These are phyloP conservation scores for Drosera capensis DNA, from an alignment of 148 eudicot species.

Conservation along the genomic window DNA sequence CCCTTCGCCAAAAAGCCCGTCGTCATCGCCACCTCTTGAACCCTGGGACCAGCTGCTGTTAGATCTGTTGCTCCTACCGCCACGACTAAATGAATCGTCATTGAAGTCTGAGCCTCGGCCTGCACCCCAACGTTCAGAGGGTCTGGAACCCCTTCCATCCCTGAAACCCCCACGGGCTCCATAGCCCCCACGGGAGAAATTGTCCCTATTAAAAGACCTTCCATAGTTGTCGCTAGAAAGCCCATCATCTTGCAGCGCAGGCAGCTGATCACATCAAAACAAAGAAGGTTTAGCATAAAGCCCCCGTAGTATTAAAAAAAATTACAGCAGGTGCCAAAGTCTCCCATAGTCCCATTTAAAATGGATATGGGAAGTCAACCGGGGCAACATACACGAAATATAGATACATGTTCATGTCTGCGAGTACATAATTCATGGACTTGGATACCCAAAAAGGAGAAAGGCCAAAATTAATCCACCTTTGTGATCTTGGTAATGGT, in stretches of 20 bases:
- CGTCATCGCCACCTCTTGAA: slow-evolving; percentile 44
- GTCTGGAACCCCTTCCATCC: slow-evolving; percentile 23
- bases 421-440: too few species aligned
- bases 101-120: slow-evolving; percentile 20
- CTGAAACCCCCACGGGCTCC: slow-evolving; percentile 39
- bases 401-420: too few species aligned
- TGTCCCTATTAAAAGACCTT: slow-evolving; percentile 50
- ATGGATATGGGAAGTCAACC: background rate
- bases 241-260: slow-evolving; percentile 89
- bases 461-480: slow-evolving; percentile 17
- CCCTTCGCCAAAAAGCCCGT: slow-evolving; percentile 56
- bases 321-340: background rate
- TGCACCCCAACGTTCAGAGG: slow-evolving; percentile 46
- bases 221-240: slow-evolving; percentile 77
- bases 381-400: too few species aligned
- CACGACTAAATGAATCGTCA: slow-evolving; percentile 19
- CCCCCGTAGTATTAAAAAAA: background rate
- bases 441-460: too few species aligned
- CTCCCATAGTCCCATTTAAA: background rate
- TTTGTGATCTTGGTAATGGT: slow-evolving; percentile 63
- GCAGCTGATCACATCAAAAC: slow-evolving; percentile 43
- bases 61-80: slow-evolving; percentile 33
- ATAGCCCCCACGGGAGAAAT: too few species aligned
- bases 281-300: background rate
- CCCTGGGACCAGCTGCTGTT: slow-evolving; percentile 33